Percentiles rank a stretch among this genome's conserved stretches.
Conservation (phyloP, 2,329 filamentous ascomycete species). For the Grosmannia penicillata region DNA sequence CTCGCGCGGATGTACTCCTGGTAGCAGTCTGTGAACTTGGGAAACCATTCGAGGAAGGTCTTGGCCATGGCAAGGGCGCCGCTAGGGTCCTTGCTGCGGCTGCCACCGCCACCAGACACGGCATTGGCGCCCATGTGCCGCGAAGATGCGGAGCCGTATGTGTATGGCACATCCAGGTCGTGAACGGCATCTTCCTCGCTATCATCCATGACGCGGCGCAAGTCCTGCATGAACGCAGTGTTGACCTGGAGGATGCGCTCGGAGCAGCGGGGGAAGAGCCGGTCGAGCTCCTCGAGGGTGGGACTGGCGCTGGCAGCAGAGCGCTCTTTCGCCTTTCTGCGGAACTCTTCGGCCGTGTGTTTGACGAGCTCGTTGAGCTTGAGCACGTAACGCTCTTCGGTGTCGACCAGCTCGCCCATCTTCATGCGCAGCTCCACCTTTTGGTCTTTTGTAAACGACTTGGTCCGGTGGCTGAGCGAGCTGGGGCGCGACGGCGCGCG, state of each 20-base stretch:
- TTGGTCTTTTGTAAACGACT: conserved; percentile 64
- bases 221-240: conserved; percentile 59
- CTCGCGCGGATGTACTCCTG: conserved; percentile 86
- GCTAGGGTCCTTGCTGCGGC: conserved; percentile 51
- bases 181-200: conserved; percentile 66
- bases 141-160: conserved; percentile 16
- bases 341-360: conserved; percentile 67
- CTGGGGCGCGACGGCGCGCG: conserved; percentile 79
- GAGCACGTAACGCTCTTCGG: conserved; percentile 82
- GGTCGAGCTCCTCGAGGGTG: conserved; percentile 54
- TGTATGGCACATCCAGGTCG: conserved; percentile 49
- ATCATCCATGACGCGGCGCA: conserved; percentile 64
- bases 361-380: conserved; percentile 77
- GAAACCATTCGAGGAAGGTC: conserved; percentile 80
- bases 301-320: conserved; percentile 51
- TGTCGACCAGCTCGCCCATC: conserved; percentile 80
- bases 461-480: conserved; percentile 55
- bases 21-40: conserved; percentile 81
- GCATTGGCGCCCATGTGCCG: conserved; percentile 22
- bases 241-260: conserved; percentile 74
- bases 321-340: conserved; percentile 48
- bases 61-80: conserved; percentile 68
- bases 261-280: conserved; percentile 68
- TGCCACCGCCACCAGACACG: conserved; percentile 20
- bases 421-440: conserved; percentile 77